These are phyloP conservation scores for Echria macrotheca DNA, from an alignment of 495 filamentous ascomycete species.

Conservation along the genomic window DNA sequence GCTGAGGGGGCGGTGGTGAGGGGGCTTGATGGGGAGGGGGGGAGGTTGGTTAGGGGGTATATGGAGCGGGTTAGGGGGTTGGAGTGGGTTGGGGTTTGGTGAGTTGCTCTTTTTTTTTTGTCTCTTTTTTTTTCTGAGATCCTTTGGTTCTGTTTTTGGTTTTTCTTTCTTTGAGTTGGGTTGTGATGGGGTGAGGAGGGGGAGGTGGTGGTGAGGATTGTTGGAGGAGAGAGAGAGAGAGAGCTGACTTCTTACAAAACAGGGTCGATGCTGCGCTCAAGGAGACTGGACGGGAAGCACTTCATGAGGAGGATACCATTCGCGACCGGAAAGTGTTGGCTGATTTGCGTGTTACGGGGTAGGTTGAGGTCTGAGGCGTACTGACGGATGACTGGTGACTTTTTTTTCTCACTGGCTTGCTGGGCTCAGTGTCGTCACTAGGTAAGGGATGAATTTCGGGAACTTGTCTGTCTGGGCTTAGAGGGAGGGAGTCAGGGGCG, in stretches of 20 bases:
- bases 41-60: conserved; percentile 23
- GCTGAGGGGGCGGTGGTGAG: no score
- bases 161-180: neutral
- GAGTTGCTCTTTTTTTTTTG: neutral
- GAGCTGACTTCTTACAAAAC: no score
- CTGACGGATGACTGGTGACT: no score
- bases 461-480: no score
- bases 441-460: no score
- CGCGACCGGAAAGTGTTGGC: conserved; percentile 12
- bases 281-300: conserved; percentile 15
- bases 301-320: conserved; percentile 16
- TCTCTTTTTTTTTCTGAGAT: neutral
- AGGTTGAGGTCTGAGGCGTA: neutral
- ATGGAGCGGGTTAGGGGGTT: conserved; percentile 14
- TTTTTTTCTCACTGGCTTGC: no score
- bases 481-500: no score
- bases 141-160: neutral
- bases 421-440: no score
- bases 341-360: conserved; percentile 11
- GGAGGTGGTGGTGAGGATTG: neutral
- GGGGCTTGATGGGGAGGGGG: conserved; percentile 12
- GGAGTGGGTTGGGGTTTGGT: conserved; percentile 25
- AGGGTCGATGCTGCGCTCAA: conserved; percentile 14
- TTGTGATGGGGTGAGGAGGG: no score
- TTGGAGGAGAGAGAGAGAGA: no score